Base-by-base conservation (phyloP, 495 filamentous ascomycete species). In the Zalerion maritima region DNA sequence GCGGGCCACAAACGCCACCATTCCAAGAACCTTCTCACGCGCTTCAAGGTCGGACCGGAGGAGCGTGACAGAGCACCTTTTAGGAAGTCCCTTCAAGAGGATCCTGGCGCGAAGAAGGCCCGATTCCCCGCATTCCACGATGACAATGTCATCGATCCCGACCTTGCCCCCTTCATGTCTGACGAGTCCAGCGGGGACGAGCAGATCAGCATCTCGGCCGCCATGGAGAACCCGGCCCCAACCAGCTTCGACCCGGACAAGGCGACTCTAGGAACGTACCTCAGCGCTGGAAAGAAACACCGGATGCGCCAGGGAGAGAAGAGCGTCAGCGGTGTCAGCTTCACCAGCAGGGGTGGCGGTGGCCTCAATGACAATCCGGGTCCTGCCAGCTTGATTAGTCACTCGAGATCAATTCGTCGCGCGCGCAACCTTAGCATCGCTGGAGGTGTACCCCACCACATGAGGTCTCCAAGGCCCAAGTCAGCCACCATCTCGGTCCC, bases 131-230 rank as follows among this genome's bases (percentile, higher is more conserved):
- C 87, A 16, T 96, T 97, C 42, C 91, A 96, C 45, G 83, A 83
- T 40, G 91, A 99, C 46, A 94, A 82, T 42, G 93, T 99, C 39
- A 96, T 96, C 46, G 91, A 99, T 43, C 87, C 91, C 3, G 91
- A 96, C 43, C 60, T 96, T 10, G 86, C 85, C 2, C 81, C 84
- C 16, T 96, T 87, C 55, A 77, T 96, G 61, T 96, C 89, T 11
- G 91, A 99, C 50, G 84, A 75, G 13, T 87, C 82, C 2, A 94
- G 81, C 43, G 89, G 77, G 11, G 86, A 93, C 40, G 85, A 96
- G 30, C 82, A 89, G 44, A 72, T 84, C 53, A 86, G 75, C 49
- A 77, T 96, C 11, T 73, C 89, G 44, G 69, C 81, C 15, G 75
- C 78, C 0, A 71, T 91, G 49, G 52, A 61, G 17, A 47, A 49